Evolutionary conservation across 257 asterid species (phyloP).

Genomic region (Nicotiana benthamiana): DNA sequence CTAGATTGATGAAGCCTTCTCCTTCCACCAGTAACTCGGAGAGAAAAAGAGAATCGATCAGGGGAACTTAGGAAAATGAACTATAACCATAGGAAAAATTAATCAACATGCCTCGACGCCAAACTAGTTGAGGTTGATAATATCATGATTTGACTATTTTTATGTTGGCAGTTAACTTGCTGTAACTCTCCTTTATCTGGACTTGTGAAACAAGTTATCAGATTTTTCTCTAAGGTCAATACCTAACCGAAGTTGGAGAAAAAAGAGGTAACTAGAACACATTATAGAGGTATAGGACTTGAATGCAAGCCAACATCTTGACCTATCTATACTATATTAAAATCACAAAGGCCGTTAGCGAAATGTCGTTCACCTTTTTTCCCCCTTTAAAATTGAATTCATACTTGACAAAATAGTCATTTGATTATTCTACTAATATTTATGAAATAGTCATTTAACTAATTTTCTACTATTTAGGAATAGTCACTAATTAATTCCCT

Average conservation of each 20-base stretch:
- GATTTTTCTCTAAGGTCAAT: background rate
- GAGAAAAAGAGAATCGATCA: background rate
- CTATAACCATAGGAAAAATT: background rate
- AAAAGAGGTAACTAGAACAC: background rate
- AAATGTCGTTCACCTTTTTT: no score
- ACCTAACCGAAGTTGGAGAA: background rate
- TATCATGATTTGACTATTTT: background rate
- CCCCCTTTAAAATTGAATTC: no score
- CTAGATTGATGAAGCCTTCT: background rate
- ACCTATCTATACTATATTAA: no score
- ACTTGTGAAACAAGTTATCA: background rate
- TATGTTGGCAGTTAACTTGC: background rate
- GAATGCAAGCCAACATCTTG: background rate
- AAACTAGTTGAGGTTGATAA: background rate
- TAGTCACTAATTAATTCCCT: no score
- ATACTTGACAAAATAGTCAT: no score
- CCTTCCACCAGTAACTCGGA: background rate
- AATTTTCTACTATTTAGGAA: no score
- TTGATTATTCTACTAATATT: no score
- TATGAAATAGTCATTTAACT: no score
- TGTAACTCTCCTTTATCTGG: background rate
- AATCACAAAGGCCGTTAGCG: no score
- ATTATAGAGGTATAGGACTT: background rate
- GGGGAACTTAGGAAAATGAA: background rate
- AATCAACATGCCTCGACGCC: background rate